phyloP scores from a whole-genome alignment of 1,139 yeast species.

The Komagataea norvegica region DNA sequence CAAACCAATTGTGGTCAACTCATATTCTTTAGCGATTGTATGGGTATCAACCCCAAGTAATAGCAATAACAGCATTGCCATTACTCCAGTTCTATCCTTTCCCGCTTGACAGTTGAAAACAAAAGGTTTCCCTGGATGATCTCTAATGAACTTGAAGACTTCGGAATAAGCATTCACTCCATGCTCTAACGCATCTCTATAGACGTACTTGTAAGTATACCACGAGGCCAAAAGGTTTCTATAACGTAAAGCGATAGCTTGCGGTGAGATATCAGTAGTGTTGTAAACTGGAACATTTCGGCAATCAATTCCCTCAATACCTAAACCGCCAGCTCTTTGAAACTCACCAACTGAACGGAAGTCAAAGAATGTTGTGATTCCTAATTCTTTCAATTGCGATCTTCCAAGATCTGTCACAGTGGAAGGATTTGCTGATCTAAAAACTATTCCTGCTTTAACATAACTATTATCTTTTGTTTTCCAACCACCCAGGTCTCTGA shows the following conservation, averaged over 20 bases:
- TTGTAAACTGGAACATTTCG: constrained; percentile 58
- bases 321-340: constrained; percentile 44
- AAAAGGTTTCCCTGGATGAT: constrained; percentile 45
- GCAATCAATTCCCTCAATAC: constrained; percentile 44
- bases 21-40: constrained; percentile 68
- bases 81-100: constrained; percentile 78
- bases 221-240: constrained; percentile 54
- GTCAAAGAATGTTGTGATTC: constrained; percentile 59
- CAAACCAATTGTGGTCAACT: constrained; percentile 65
- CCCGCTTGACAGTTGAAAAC: constrained; percentile 83
- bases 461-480: constrained; percentile 33
- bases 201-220: constrained; percentile 61
- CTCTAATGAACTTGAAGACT: constrained; percentile 52
- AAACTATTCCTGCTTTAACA: constrained; percentile 54
- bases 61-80: constrained; percentile 61
- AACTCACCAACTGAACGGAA: constrained; percentile 63
- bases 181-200: constrained; percentile 49
- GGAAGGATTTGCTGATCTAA: constrained; percentile 60
- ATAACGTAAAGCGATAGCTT: constrained; percentile 55
- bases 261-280: constrained; percentile 59
- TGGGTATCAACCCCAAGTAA: constrained; percentile 62
- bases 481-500: constrained; percentile 84
- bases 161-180: constrained; percentile 44
- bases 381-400: constrained; percentile 37
- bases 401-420: constrained; percentile 46